Base-by-base conservation (phyloP, 495 filamentous ascomycete species). In the Trichoderma parareesei region DNA sequence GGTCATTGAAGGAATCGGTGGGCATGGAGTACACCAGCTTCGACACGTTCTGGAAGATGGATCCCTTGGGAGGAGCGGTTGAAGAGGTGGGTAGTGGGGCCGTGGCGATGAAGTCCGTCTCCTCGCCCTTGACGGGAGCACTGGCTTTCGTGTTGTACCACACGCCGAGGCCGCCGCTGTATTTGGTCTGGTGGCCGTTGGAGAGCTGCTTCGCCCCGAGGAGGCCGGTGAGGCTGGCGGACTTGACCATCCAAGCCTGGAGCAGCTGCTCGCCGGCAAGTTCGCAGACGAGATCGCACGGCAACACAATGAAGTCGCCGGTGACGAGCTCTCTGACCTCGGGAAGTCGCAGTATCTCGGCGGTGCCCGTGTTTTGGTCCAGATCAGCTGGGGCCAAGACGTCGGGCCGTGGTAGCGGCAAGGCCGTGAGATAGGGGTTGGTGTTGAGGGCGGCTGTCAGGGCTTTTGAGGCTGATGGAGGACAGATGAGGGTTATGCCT, bases 271-370 rank as follows among this genome's bases (percentile, higher is more conserved):
- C 87, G 11, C 91, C 91, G 11, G 88, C 89, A 6, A 98, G 78
- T 71, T 97, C 93, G 77, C 90, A 97, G 20, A 99, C 84, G 1
- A 99, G 81, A 74, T 99, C 95, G 71, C 94, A 99, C 2, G 93
- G 93, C 27, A 99, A 77, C 4, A 98, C 87, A 8, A 96, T 74
- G 72, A 98, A 97, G 73, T 99, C 91, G 5, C 86, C 84, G 37
- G 82, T 91, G 64, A 99, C 87, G 48, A 80, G 79, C 9, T 76
- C 75, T 72, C 87, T 84, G 57, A 93, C 82, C 71, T 91, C 87
- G 0, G 88, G 86, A 13, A 92, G 80, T 5, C 92, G 85, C 65
- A 99, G 85, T n/a, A 98, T 83, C 71, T 97, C 87, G 3, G 90
- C 93, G 4, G 94, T 98, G 59, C 91, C 90, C 0, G 87, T 93